Percentiles rank a stretch among this genome's conserved stretches.
Evolutionary conservation across 106 monocot species (phyloP).

Genomic region (Dendrobium chrysotoxum): DNA sequence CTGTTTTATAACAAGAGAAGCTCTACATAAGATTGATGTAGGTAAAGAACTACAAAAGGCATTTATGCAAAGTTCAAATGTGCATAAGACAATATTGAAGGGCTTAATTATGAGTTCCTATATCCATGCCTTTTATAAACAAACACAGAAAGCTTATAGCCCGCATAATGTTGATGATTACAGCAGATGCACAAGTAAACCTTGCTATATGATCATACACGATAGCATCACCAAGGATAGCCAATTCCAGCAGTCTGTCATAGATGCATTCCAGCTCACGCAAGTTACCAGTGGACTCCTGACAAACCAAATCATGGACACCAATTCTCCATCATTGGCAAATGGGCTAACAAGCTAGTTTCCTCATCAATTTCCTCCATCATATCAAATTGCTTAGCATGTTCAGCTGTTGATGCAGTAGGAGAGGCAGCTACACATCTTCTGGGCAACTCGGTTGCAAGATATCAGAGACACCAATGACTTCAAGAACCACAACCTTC

Average conservation of each 20-base stretch:
- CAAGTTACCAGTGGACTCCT: neutral
- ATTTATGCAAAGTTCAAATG: no score
- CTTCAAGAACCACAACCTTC: conserved; percentile 60
- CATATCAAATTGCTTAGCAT: conserved; percentile 19
- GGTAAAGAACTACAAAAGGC: no score
- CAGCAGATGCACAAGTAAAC: neutral
- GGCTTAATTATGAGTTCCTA: no score
- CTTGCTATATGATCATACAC: neutral
- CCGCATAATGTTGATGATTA: no score
- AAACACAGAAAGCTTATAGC: no score
- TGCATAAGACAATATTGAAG: no score
- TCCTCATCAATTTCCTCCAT: neutral
- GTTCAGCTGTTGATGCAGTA: conserved; percentile 18
- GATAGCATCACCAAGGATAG: neutral
- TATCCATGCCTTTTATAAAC: no score
- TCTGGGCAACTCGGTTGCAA: conserved; percentile 34
- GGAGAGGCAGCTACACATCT: conserved; percentile 25
- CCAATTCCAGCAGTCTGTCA: neutral
- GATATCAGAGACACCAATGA: conserved; percentile 32
- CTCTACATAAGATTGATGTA: no score
- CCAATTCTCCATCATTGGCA: neutral
- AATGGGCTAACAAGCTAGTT: neutral
- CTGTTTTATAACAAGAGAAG: no score
- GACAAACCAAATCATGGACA: neutral
- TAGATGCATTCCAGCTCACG: neutral